Percentiles rank a stretch among this genome's conserved stretches.
Conservation (phyloP, 352 stramenopile genomes). For the Globisporangium emineosum region DNA sequence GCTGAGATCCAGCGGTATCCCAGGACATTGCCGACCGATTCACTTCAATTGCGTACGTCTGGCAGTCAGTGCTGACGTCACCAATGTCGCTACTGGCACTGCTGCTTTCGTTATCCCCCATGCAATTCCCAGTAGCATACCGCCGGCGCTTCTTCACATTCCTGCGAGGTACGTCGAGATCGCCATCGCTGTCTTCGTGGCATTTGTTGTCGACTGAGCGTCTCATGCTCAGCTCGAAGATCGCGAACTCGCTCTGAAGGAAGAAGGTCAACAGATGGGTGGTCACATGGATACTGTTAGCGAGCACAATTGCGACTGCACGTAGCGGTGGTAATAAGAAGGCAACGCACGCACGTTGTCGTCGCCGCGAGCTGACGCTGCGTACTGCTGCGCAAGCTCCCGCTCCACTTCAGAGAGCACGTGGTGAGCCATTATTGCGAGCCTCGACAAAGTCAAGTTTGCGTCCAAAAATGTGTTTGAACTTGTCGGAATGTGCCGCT, state of each 20-base stretch:
- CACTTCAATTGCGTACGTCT: constrained; percentile 23
- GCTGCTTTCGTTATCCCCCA: neutral
- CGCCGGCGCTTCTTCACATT: neutral
- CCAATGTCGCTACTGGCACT: neutral
- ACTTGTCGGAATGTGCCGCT: too few species aligned
- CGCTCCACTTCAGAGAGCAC: constrained; percentile 9
- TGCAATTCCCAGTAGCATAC: too few species aligned
- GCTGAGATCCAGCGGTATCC: constrained; percentile 35
- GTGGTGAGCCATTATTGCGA: too few species aligned
- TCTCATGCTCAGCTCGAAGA: constrained; percentile 10
- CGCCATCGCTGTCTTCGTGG: constrained; percentile 16
- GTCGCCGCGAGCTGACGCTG: neutral
- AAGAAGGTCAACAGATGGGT: neutral
- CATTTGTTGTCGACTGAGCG: too few species aligned
- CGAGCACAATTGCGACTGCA: too few species aligned
- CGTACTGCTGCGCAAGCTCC: constrained; percentile 8
- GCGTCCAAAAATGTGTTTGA: too few species aligned
- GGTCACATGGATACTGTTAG: neutral
- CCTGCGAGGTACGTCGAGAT: constrained; percentile 14
- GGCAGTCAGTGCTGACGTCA: neutral
- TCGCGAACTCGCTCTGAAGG: constrained; percentile 4
- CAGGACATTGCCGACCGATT: constrained; percentile 20
- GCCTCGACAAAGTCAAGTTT: too few species aligned
- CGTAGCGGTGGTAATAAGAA: neutral
- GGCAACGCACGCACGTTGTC: neutral